Evolutionary conservation across 768 basidiomycete species (phyloP).

Genomic region (Boletus edulis): DNA sequence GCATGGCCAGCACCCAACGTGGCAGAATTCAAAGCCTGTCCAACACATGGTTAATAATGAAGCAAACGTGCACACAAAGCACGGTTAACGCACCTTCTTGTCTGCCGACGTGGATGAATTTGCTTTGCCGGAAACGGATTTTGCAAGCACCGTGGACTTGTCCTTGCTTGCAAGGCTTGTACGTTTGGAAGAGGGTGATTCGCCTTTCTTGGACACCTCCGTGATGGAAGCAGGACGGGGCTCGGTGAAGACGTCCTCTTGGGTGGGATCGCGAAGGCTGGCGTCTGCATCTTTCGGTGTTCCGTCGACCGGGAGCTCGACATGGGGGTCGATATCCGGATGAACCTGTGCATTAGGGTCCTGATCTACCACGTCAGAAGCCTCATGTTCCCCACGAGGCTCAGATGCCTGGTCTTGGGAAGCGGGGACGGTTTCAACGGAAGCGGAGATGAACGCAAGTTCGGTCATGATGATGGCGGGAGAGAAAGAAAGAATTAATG

Average conservation of each 20-base stretch:
- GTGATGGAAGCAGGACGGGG: constrained; percentile 14
- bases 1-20: constrained; percentile 60
- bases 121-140: constrained; percentile 43
- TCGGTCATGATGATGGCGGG: constrained; percentile 36
- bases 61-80: constrained; percentile 17
- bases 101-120: constrained; percentile 54
- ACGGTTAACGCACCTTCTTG: constrained; percentile 58
- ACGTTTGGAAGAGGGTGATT: constrained; percentile 21
- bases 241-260: constrained; percentile 20
- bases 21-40: constrained; percentile 61
- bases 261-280: constrained; percentile 22
- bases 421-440: constrained; percentile 21
- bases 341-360: constrained; percentile 20
- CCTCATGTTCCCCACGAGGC: constrained; percentile 39
- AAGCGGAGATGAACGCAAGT: constrained; percentile 25
- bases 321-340: constrained; percentile 11
- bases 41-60: constrained; percentile 28
- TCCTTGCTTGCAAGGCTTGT: constrained; percentile 25
- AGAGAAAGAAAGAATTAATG: not conserved
- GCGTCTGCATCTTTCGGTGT: constrained; percentile 9
- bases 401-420: constrained; percentile 22
- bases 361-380: constrained; percentile 32
- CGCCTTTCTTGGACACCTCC: constrained; percentile 27
- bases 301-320: constrained; percentile 17
- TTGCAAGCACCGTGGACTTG: constrained; percentile 40